These are phyloP conservation scores for Cucurbita maxima DNA, from an alignment of 306 rosid genomes.

Conservation along the genomic window DNA sequence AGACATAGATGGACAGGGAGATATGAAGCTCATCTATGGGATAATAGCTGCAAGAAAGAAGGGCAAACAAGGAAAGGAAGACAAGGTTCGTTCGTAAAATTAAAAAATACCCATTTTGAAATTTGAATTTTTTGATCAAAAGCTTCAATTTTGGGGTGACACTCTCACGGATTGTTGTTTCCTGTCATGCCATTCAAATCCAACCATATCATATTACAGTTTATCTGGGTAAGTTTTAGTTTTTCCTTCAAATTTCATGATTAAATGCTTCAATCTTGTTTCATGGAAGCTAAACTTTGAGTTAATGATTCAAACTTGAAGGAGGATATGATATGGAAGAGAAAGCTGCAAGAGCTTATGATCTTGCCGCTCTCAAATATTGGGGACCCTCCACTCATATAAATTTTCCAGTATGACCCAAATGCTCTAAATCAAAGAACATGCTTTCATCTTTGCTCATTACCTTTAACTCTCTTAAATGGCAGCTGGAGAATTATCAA, in stretches of 20 bases:
- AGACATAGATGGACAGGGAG: conserved; percentile 14
- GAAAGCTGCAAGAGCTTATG: conserved; percentile 67
- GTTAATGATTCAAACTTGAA: conserved; percentile 16
- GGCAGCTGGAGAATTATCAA: conserved; percentile 13
- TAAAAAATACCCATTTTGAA: background rate
- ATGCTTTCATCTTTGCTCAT: too few species aligned
- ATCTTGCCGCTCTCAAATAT: conserved; percentile 63
- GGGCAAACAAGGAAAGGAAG: conserved; percentile 17
- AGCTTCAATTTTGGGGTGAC: background rate
- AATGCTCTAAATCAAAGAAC: too few species aligned
- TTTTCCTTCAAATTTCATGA: background rate
- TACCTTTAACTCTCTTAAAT: background rate
- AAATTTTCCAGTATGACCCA: conserved; percentile 37
- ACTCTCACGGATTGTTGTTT: background rate
- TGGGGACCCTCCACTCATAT: conserved; percentile 67
- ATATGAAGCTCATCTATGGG: conserved; percentile 15
- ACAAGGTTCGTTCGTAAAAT: conserved; percentile 13
- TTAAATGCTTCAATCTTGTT: too few species aligned
- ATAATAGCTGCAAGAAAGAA: conserved; percentile 15
- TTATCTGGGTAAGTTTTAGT: conserved; percentile 11
- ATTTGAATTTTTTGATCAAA: background rate
- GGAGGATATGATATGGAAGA: conserved; percentile 73
- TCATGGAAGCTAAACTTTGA: background rate
- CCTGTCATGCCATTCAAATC: background rate
- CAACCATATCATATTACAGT: background rate